Conservation (phyloP, 2,329 filamentous ascomycete genomes). For the Massarina eburnea region DNA sequence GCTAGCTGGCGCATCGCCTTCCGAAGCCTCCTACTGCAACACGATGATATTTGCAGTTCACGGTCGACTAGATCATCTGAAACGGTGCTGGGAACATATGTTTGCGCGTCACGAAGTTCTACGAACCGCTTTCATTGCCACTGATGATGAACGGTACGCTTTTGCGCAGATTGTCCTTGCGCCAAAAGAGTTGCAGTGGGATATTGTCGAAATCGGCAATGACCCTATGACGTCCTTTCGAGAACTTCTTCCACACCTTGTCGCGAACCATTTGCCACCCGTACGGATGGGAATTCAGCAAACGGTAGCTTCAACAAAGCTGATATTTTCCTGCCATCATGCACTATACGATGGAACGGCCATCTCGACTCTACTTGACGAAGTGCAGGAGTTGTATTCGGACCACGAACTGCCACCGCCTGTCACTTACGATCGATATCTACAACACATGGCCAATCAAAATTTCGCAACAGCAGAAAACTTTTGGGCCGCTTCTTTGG, state of each 20-base stretch:
- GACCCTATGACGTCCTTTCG: slow-evolving; percentile 46
- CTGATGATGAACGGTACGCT: slow-evolving; percentile 60
- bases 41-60: slow-evolving; percentile 65
- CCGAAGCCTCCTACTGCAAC: slow-evolving; percentile 68
- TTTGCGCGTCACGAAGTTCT: slow-evolving; percentile 71
- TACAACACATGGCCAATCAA: slow-evolving; percentile 59
- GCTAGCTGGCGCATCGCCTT: slow-evolving; percentile 61
- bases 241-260: slow-evolving; percentile 53
- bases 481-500: slow-evolving; percentile 68
- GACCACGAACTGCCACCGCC: slow-evolving; percentile 52
- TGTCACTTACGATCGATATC: slow-evolving; percentile 63
- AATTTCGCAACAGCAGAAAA: slow-evolving; percentile 53
- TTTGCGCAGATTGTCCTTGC: slow-evolving; percentile 73
- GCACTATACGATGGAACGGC: slow-evolving; percentile 85
- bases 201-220: slow-evolving; percentile 12
- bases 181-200: slow-evolving; percentile 49
- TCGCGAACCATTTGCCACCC: slow-evolving; percentile 35
- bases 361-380: slow-evolving; percentile 67
- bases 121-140: slow-evolving; percentile 73
- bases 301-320: slow-evolving; percentile 20
- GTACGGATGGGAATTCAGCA: slow-evolving; percentile 35
- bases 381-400: slow-evolving; percentile 64
- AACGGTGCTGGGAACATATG: slow-evolving; percentile 64
- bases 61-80: slow-evolving; percentile 54
- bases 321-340: slow-evolving; percentile 69